Base-by-base conservation (phyloP, 2,329 filamentous ascomycete species). In the Aspergillus pseudoglaucus region DNA sequence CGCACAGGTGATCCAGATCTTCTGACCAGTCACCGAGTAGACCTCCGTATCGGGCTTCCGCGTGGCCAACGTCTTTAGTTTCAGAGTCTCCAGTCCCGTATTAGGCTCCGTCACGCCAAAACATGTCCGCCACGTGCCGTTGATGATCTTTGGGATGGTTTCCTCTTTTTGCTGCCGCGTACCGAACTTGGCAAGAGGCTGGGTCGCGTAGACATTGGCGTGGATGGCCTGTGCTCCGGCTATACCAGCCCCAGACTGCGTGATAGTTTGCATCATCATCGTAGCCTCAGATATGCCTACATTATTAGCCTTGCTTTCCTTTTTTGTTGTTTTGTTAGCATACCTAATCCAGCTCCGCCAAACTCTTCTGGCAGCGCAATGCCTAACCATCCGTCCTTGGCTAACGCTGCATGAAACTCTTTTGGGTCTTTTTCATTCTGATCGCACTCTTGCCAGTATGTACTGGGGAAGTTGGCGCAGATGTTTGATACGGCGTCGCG, bases 101-200 rank as follows among this genome's bases (percentile, higher is more conserved):
- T 90, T 84, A 0, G 87, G 87, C 63, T 91, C 88, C n/a, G 87
- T 91, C 42, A 93, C 87, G 10, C 87, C 88, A 55, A 93, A 93
- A 60, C 88, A 93, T 0, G 81, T 82, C 46, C 87, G 74, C 77
- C 77, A 86, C 54, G 82, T 75, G 2, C 88, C 88, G 6, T 77
- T 78, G 35, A 93, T 84, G 49, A 93, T 82, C 44, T 81, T 81
- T 0, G 85, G 82, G 8, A 93, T 76, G 23, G 82, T 85, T 4
- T 72, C 71, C 47, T 80, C 66, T 2, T 83, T 69, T 66, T 91
- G 87, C 45, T 80, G 76, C 4, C 74, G 63, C 0, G 80, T 84
- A 1, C 84, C 87, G 55, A 90, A 91, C 56, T 78, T 84, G 2
- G 86, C 84, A 3, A 93, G 74, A 1, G 80, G 80, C 56, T 90